phyloP scores from a whole-genome alignment of 1,139 yeast species.

The Pichia sp. region DNA sequence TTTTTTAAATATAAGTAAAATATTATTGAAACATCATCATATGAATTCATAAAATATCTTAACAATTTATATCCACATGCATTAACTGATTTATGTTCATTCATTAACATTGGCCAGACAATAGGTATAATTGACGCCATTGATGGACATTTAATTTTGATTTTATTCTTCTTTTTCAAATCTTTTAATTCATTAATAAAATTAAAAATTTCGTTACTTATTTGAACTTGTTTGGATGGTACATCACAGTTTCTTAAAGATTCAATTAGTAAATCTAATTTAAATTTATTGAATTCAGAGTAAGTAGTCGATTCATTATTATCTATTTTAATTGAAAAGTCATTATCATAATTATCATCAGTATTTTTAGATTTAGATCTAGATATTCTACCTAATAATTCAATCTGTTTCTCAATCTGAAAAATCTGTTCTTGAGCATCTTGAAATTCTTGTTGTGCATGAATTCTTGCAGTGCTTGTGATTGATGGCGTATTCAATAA shows the following conservation, averaged over 20 bases:
- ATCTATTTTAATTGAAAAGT: no score
- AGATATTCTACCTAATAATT: conserved; percentile 1
- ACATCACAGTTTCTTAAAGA: neutral
- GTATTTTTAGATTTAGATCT: neutral
- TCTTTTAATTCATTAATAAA: neutral
- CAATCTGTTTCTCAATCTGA: conserved; percentile 8
- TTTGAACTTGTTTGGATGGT: conserved; percentile 4
- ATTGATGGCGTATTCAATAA: conserved; percentile 6
- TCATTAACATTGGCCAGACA: conserved; percentile 12
- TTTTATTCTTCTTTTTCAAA: no score
- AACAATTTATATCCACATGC: conserved; percentile 13
- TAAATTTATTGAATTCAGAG: no score
- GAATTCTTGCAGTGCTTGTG: conserved; percentile 1
- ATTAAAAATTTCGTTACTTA: conserved; percentile 7
- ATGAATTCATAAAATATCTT: conserved; percentile 1
- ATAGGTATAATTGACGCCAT: conserved; percentile 4
- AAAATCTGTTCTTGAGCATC: conserved; percentile 10
- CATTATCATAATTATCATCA: no score
- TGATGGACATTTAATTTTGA: conserved; percentile 1
- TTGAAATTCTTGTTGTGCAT: conserved; percentile 10
- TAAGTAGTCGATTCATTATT: no score
- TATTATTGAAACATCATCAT: conserved; percentile 7
- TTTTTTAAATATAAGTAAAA: conserved; percentile 8
- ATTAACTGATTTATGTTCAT: conserved; percentile 2
- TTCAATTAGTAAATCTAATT: neutral